These are phyloP conservation scores for Yarrowia yakushimensis DNA, from an alignment of 805 yeast species.

Conservation along the genomic window DNA sequence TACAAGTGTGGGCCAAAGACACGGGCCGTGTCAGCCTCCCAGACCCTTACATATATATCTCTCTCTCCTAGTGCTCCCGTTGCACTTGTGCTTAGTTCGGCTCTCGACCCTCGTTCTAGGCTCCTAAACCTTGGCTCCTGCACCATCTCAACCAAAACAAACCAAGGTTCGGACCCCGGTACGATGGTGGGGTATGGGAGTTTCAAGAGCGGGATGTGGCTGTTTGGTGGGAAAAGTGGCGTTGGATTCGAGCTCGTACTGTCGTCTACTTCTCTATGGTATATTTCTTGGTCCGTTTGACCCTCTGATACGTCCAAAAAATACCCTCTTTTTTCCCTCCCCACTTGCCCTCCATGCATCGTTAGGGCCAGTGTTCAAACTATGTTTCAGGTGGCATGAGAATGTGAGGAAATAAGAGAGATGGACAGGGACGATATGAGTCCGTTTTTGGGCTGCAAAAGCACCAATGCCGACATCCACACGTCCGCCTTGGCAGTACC, in stretches of 20 bases:
- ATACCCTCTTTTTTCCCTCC: neutral
- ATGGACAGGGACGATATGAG: too few species aligned
- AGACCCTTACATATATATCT: too few species aligned
- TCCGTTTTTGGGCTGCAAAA: neutral
- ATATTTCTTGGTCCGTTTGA: neutral
- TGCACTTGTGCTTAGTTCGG: too few species aligned
- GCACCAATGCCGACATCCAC: neutral
- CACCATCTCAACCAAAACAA: slow-evolving; percentile 18
- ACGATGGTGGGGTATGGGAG: neutral
- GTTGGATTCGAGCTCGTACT: neutral
- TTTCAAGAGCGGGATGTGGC: neutral
- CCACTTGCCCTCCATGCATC: neutral
- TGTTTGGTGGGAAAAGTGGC: neutral
- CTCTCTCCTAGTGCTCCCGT: too few species aligned
- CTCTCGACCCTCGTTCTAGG: neutral
- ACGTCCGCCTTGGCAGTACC: neutral
- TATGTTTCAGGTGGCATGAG: neutral
- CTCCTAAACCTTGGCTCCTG: slow-evolving; percentile 11
- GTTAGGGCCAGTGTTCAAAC: neutral
- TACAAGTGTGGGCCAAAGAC: too few species aligned
- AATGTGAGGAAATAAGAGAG: too few species aligned
- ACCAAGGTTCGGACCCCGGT: slow-evolving; percentile 22
- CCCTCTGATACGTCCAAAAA: neutral
- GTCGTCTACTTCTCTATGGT: neutral
- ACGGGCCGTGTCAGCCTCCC: too few species aligned